These are phyloP conservation scores for Tetracladium setigerum DNA, from an alignment of 495 filamentous ascomycete species.

Conservation along the genomic window DNA sequence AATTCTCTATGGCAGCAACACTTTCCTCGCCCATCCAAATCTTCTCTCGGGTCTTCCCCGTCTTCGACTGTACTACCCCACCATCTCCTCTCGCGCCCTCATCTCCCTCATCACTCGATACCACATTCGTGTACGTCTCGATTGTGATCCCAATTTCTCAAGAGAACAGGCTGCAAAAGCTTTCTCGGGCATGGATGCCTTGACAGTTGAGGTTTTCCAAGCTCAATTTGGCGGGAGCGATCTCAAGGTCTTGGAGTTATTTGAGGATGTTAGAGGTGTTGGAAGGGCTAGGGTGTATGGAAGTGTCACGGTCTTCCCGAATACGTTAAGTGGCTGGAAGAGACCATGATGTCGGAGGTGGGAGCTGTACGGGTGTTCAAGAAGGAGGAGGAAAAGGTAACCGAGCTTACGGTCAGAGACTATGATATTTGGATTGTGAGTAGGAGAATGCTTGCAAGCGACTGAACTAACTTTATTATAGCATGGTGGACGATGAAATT, in stretches of 20 bases:
- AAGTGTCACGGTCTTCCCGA: conserved; percentile 30
- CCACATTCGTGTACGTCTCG: conserved; percentile 37
- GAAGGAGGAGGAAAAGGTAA: conserved; percentile 11
- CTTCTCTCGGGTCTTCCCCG: conserved; percentile 37
- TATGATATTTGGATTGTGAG: conserved; percentile 18
- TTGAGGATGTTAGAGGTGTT: conserved; percentile 45
- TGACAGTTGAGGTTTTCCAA: conserved; percentile 40
- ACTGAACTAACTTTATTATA: not conserved
- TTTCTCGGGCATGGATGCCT: conserved; percentile 34
- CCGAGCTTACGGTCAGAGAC: conserved; percentile 8
- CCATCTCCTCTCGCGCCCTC: conserved; percentile 25
- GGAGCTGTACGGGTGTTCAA: conserved; percentile 14
- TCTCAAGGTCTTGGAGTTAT: conserved; percentile 32
- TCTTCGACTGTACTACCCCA: conserved; percentile 24
- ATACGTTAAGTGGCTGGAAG: conserved; percentile 38
- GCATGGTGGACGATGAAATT: conserved; percentile 6
- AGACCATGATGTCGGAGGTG: conserved; percentile 30
- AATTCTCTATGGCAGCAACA: conserved; percentile 42
- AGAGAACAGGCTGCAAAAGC: conserved; percentile 22
- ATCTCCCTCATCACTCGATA: conserved; percentile 32
- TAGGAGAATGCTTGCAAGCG: not conserved
- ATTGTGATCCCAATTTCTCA: conserved; percentile 34
- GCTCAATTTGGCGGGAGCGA: conserved; percentile 33
- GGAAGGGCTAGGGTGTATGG: conserved; percentile 32
- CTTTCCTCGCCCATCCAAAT: conserved; percentile 42